Conservation (phyloP, 139 green algal species). For the Chlamydomonas asymmetrica region DNA sequence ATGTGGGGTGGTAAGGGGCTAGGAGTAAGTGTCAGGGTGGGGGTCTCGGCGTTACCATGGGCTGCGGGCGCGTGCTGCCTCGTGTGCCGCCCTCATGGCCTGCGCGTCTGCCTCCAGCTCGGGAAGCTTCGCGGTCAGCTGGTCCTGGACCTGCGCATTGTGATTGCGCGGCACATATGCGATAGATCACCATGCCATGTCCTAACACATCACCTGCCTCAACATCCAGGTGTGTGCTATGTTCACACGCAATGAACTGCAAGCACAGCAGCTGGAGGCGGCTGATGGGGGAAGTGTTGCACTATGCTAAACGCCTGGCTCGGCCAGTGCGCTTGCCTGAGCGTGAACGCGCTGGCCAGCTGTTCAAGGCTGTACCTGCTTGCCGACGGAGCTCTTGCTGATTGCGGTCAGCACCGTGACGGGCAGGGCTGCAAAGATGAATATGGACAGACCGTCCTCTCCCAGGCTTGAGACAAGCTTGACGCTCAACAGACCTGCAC, state of each 20-base stretch:
- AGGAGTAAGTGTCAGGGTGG: no score
- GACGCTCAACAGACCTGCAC: constrained; percentile 43
- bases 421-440: constrained; percentile 52
- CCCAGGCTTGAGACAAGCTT: constrained; percentile 50
- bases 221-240: no score
- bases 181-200: no score
- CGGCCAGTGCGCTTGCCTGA: no score
- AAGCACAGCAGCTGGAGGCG: no score
- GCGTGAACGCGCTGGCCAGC: no score
- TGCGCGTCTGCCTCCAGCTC: constrained; percentile 57
- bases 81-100: constrained; percentile 19
- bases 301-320: no score
- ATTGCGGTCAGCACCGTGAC: constrained; percentile 55
- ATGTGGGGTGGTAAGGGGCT: no score
- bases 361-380: constrained; percentile 49
- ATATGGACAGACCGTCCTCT: constrained; percentile 46
- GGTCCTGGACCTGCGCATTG: constrained; percentile 19
- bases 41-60: no score
- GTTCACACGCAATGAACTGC: no score
- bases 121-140: constrained; percentile 49
- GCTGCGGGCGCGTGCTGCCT: constrained; percentile 24
- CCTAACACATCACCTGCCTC: no score
- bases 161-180: not conserved
- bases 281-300: no score
- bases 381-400: constrained; percentile 58